Evolutionary conservation across 1,284 basidiomycete species (phyloP).

Genomic region (Pseudomicrostroma phylloplanum): DNA sequence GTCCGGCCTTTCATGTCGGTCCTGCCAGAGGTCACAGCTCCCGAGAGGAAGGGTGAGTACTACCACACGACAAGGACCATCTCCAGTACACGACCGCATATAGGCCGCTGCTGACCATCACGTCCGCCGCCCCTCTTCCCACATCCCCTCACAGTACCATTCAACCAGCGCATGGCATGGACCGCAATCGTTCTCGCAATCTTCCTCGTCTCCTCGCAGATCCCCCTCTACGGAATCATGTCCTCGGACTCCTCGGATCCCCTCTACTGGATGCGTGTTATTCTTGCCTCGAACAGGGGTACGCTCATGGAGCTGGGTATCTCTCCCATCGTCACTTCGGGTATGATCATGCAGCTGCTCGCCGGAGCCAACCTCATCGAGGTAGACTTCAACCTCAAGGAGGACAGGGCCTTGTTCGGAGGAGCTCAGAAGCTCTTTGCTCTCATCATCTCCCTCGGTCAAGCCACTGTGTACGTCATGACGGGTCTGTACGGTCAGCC

Average conservation of each 20-base stretch:
- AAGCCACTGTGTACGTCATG: slow-evolving; percentile 93
- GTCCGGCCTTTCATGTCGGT: slow-evolving; percentile 50
- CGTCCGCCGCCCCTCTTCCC: background rate
- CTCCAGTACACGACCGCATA: background rate
- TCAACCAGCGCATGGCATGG: slow-evolving; percentile 49
- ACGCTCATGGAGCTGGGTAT: slow-evolving; percentile 99
- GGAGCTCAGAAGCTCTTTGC: slow-evolving; percentile 97
- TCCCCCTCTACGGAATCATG: slow-evolving; percentile 50
- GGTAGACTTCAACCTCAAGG: slow-evolving; percentile 93
- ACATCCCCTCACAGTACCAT: slow-evolving; percentile 33
- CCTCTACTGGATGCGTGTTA: slow-evolving; percentile 98
- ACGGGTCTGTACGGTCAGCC: slow-evolving; percentile 95
- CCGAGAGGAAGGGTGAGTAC: slow-evolving; percentile 45
- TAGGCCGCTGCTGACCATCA: background rate
- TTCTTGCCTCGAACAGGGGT: slow-evolving; percentile 93
- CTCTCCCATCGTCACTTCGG: slow-evolving; percentile 85
- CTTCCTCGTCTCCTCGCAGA: slow-evolving; percentile 49
- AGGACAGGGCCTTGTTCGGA: slow-evolving; percentile 90
- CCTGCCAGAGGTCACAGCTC: slow-evolving; percentile 49
- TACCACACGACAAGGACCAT: background rate
- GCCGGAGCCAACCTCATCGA: slow-evolving; percentile 96
- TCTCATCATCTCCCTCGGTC: slow-evolving; percentile 89
- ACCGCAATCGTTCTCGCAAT: slow-evolving; percentile 50
- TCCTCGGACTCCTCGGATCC: slow-evolving; percentile 62
- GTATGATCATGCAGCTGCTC: slow-evolving; percentile 99